Evolutionary conservation across 495 filamentous ascomycete genomes (phyloP), one percentile per base, ranked within the genome.

Genomic region (Lasiosphaeria miniovina): DNA sequence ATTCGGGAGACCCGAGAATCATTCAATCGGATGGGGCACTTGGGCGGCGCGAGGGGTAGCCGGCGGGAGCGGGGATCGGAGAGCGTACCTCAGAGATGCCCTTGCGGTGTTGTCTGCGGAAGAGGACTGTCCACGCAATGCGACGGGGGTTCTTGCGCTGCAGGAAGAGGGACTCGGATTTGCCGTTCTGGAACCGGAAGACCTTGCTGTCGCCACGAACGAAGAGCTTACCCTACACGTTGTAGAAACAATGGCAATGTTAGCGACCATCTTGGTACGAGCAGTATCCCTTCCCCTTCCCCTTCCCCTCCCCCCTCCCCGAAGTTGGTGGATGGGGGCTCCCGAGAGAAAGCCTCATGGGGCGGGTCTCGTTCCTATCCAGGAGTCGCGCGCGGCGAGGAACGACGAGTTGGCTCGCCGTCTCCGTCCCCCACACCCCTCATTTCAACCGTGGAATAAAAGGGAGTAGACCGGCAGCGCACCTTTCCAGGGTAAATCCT

Each of bases 121-220:
- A 99, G 60, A 99, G 90, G 68, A 92, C 88, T 60, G 94, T 99
- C 94, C 94, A 99, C 66, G 93, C 88, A 78, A 99, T 97, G 71
- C 93, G 89, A 77, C 94, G 91, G 73, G 94, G 94, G 87, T 99
- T 99, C 89, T 99, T 99, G 84, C 94, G 93, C 85, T 99, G 94
- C 64, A 98, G 91, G 87, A 98, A 98, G 67, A 99, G 89, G 64
- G 90, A 96, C 81, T 99, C 95, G 84, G 92, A 93, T 84, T 99
- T 99, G 84, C 94, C 93, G 80, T 95, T 98, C 80, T 95, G 90
- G 89, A 99, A 99, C 72, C 94, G 91, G 87, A 99, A 99, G 85
- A 98, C 87, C 85, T 97, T 99, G 91, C 90, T 96, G 86, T 99
- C 94, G 74, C 92, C 91, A 81, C 94, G 90, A 84, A 99, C 82